A percentile compares a stretch with the other conserved stretches of the same genome.
These are phyloP conservation scores for Abrus pulchellus DNA, from an alignment of 306 rosid genomes.

Conservation along the genomic window DNA sequence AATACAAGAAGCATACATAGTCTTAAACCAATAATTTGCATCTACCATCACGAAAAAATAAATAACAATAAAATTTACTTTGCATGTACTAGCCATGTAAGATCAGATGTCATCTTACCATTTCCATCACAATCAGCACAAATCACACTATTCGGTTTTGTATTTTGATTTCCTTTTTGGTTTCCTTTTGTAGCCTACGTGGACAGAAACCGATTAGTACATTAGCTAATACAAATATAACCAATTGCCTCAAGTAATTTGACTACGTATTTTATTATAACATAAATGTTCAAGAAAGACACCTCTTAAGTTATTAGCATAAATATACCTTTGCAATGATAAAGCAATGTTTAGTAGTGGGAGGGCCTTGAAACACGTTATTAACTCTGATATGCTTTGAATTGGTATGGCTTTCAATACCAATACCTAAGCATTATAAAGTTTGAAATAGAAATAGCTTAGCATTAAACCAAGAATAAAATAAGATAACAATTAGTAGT, in stretches of 20 bases:
- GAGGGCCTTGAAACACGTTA: constrained; percentile 45
- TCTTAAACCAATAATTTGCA: neutral
- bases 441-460: constrained; percentile 11
- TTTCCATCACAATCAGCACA: constrained; percentile 88
- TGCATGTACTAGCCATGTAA: constrained; percentile 21
- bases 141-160: constrained; percentile 77
- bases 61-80: neutral
- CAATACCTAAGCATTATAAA: constrained; percentile 27
- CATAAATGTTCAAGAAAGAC: neutral
- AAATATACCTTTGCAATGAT: constrained; percentile 63
- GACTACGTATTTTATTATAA: neutral
- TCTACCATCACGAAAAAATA: neutral
- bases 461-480: neutral
- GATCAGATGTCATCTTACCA: constrained; percentile 54
- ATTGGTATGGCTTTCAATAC: constrained; percentile 21
- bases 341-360: constrained; percentile 41
- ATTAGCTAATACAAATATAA: neutral
- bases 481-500: neutral
- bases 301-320: neutral
- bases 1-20: neutral
- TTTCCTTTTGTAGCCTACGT: constrained; percentile 59
- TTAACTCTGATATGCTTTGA: constrained; percentile 43
- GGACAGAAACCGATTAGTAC: constrained; percentile 2
- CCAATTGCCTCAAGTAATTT: neutral
- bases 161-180: constrained; percentile 51